Evolutionary conservation across 1,139 yeast species (phyloP), one percentile per base, ranked within the genome.

Genomic region (Maudiozyma humilis): DNA sequence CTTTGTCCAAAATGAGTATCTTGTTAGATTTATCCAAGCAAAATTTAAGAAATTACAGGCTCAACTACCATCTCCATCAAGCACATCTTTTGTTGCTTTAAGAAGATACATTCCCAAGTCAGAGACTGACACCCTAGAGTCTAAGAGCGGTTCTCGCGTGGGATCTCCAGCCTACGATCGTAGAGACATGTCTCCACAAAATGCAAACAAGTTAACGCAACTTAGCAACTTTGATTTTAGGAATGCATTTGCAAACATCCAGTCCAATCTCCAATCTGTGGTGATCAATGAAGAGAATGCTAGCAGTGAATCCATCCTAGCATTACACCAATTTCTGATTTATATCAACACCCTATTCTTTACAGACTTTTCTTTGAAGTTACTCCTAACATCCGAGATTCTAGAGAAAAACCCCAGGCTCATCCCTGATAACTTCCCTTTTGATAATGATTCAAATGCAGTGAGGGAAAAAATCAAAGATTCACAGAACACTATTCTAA

Each of bases 401-500:
- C 32, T 62, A 23, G 55, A 53, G 20, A 59, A 59, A 25, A 54
- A 59, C 38, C 56, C 59, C 2, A 66, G 56, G 41, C 55, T 67
- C 40, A 52, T 79, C 34, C 63, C 56, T 4, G 69, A 67, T 31
- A 69, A 67, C 50, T 73, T 75, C 51, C 79, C 84, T 29, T 80
- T 79, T 59, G 76, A 76, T 2, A 70, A 71, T 14, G 84, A 80
- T 49, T 62, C 69, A 1, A 64, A 63, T 8, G 69, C 67, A 30
- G 66, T 78, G 19, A 62, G 62, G 36, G 65, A 64, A 19, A 68
- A 74, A 17, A 57, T 82, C 14, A 54, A 54, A 3, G 46, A 50
- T 1, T 50, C 54, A 16, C 54, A 57, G 43, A 44, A 47, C 12
- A 45, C 46, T 20, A 42, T 60, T 7, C 37, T 46, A 15, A 47